These are phyloP conservation scores for Boletus edulis DNA, from an alignment of 768 basidiomycete species.

Conservation along the genomic window DNA sequence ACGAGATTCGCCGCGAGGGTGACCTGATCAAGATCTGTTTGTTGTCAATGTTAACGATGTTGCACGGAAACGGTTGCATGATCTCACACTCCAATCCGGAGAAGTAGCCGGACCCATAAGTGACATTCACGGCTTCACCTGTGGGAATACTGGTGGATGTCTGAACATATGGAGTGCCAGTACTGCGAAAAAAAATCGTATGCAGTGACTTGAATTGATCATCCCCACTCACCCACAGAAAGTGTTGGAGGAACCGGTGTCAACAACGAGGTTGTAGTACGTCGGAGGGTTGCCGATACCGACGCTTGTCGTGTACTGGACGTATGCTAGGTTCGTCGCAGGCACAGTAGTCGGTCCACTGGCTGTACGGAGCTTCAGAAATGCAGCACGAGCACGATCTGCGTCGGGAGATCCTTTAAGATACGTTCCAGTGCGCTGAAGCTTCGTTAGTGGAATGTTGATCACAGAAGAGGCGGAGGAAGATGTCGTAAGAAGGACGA, in stretches of 20 bases:
- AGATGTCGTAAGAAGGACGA: slow-evolving; percentile 5
- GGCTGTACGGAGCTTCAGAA: slow-evolving; percentile 1
- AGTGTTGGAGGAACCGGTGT: slow-evolving; percentile 34
- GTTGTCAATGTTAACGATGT: not conserved
- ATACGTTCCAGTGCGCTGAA: slow-evolving; percentile 10
- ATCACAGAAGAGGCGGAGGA: not conserved
- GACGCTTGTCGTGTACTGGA: slow-evolving; percentile 20
- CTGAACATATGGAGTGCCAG: slow-evolving; percentile 10
- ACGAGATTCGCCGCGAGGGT: slow-evolving; percentile 23
- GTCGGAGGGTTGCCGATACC: slow-evolving; percentile 28
- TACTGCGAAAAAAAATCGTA: slow-evolving; percentile 8
- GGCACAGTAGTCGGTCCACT: slow-evolving; percentile 14
- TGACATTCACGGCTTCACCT: slow-evolving; percentile 13
- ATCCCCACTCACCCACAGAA: slow-evolving; percentile 19
- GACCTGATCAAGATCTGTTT: slow-evolving; percentile 25
- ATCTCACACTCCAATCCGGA: slow-evolving; percentile 36
- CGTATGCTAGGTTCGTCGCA: slow-evolving; percentile 11
- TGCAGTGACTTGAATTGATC: not conserved
- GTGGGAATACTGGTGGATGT: slow-evolving; percentile 26
- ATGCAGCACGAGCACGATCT: slow-evolving; percentile 15
- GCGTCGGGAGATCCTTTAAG: slow-evolving; percentile 18
- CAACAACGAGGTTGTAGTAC: slow-evolving; percentile 28
- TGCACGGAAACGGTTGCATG: not conserved
- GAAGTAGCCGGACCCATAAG: slow-evolving; percentile 14
- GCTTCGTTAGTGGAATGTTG: slow-evolving; percentile 12